Percentiles rank a stretch among this genome's conserved stretches.
Evolutionary conservation across 352 stramenopile genomes (phyloP).

Genomic region (Peronospora destructor): DNA sequence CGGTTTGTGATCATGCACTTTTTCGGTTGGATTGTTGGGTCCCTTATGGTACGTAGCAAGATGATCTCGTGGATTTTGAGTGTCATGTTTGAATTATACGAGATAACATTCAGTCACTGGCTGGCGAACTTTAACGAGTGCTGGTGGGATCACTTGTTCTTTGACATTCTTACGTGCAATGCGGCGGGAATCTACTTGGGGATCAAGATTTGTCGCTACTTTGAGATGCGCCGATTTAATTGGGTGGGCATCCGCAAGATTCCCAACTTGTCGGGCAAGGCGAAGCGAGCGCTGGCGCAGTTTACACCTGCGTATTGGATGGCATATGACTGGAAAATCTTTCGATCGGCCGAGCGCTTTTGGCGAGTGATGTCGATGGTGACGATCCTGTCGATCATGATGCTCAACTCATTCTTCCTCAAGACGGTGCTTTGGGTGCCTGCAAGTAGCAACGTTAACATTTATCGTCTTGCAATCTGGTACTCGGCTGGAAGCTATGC

Average conservation of each 20-base stretch:
- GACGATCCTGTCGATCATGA: slow-evolving; percentile 87
- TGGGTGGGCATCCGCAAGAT: slow-evolving; percentile 87
- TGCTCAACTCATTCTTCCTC: slow-evolving; percentile 95
- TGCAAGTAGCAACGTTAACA: slow-evolving; percentile 73
- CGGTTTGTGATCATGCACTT: slow-evolving; percentile 89
- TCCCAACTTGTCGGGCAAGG: slow-evolving; percentile 69
- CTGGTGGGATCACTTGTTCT: slow-evolving; percentile 93
- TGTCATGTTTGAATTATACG: slow-evolving; percentile 83
- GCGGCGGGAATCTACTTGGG: slow-evolving; percentile 86
- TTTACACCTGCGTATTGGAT: slow-evolving; percentile 90
- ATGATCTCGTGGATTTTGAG: slow-evolving; percentile 79
- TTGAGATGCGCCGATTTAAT: slow-evolving; percentile 87
- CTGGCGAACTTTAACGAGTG: slow-evolving; percentile 93
- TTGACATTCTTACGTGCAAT: slow-evolving; percentile 92
- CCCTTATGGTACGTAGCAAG: slow-evolving; percentile 80
- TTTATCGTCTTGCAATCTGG: slow-evolving; percentile 72
- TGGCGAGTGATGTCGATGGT: slow-evolving; percentile 88
- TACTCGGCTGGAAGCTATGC: slow-evolving; percentile 85
- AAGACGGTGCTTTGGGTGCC: slow-evolving; percentile 89
- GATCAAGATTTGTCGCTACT: slow-evolving; percentile 82
- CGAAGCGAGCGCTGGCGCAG: slow-evolving; percentile 73
- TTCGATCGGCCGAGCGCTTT: slow-evolving; percentile 87
- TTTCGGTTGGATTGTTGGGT: slow-evolving; percentile 83
- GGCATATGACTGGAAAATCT: slow-evolving; percentile 91
- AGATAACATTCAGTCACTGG: slow-evolving; percentile 88